These are phyloP conservation scores for Microbotryomycetes sp. DNA, from an alignment of 1,284 basidiomycete species.

Conservation along the genomic window DNA sequence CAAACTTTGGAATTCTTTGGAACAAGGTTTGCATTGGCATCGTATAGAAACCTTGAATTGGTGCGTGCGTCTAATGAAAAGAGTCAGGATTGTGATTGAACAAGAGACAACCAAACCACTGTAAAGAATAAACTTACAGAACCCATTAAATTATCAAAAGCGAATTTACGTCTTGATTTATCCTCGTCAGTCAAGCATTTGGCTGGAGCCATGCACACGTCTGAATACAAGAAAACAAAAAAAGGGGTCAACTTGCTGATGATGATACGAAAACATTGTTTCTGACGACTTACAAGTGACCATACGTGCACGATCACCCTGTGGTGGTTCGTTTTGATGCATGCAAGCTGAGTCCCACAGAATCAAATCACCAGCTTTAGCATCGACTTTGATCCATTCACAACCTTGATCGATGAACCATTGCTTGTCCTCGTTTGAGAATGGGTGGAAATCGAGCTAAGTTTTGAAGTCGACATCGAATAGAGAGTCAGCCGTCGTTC, in stretches of 20 bases:
- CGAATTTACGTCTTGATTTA: slow-evolving; percentile 1
- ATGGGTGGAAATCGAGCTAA: not conserved
- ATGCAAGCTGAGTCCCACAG: slow-evolving; percentile 32
- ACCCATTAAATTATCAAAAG: slow-evolving; percentile 2
- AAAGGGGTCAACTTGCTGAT: not conserved
- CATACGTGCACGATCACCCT: slow-evolving; percentile 12
- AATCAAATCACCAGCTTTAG: slow-evolving; percentile 22
- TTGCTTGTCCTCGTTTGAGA: slow-evolving; percentile 12
- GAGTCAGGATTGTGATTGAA: too few species aligned
- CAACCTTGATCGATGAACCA: slow-evolving; percentile 26
- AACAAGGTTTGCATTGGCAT: not conserved
- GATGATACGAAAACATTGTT: not conserved
- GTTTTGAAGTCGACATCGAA: too few species aligned
- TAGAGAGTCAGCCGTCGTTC: not conserved
- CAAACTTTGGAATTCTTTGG: not conserved
- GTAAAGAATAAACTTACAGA: slow-evolving; percentile 2
- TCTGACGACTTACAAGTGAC: slow-evolving; percentile 13
- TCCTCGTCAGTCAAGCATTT: slow-evolving; percentile 9
- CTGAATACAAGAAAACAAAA: not conserved
- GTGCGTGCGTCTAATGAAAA: not conserved
- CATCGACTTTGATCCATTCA: slow-evolving; percentile 17
- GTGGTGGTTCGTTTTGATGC: slow-evolving; percentile 23
- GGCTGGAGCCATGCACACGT: slow-evolving; percentile 22
- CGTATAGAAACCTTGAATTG: not conserved
- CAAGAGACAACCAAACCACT: not conserved